Evolutionary conservation across 1,284 basidiomycete genomes (phyloP), one percentile per base, ranked within the genome.

Genomic region (Xanthoconium separans): DNA sequence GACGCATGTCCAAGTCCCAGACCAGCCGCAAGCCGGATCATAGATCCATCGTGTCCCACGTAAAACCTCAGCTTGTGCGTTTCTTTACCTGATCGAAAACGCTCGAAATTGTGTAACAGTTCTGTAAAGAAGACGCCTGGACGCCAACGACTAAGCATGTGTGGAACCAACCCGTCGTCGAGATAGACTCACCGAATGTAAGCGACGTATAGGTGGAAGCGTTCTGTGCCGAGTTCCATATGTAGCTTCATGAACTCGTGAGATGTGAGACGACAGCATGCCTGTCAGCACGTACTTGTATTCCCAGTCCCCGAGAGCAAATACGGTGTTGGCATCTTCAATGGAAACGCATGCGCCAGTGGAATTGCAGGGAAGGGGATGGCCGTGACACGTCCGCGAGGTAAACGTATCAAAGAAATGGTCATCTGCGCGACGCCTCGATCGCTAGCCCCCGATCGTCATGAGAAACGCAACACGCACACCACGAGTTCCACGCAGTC

Each of bases 11-110:
- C 77, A 16, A 80, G 61, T 7, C 79, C 78, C 2, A 81, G 68
- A 13, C 75, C 73, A 1, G 78, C 57, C 8, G 78, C 77, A 6
- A 81, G 74, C 30, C 79, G 72, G 49, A 81, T 73, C 72, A 81
- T 77, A 7, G 77, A 73, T 5, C 79, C 77, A 54, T 81, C 79
- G 53, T 81, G 80, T 6, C 77, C 80, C 10, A 81, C 74, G 48
- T 78, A 77, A 52, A 81, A 71, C 34, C 68, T 68, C 30, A 78
- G 50, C 53, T 74, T 78, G 63, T 72, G 65, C 1, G 61, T 59
- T 47, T 77, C 75, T 13, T 57, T 51, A 2, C 72, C 75, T 2
- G 54, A 47, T 16, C 45, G 58, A 53, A 58, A 73, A 16, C 61
- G 56, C 11, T 61, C 51, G 31, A 77, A 68, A 53, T 70, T 73